phyloP scores from a whole-genome alignment of 257 asterid species.

The Ophiorrhiza pumila region DNA sequence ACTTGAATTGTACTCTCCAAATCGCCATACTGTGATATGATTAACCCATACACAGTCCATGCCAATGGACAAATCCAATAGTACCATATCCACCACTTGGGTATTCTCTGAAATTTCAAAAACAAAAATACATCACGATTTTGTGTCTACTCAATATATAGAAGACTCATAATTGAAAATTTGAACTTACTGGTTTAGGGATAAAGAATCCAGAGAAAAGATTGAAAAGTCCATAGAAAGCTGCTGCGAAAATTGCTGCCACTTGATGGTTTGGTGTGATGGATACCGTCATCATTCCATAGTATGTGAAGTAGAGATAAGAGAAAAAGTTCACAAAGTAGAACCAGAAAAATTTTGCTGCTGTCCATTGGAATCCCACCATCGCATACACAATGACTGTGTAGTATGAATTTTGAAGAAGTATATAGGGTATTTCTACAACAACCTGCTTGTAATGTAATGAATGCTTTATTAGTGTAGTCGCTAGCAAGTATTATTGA shows the following conservation, averaged over 20 bases:
- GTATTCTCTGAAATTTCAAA: constrained; percentile 59
- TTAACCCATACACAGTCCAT: constrained; percentile 88
- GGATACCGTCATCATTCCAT: constrained; percentile 82
- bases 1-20: constrained; percentile 37
- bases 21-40: constrained; percentile 82
- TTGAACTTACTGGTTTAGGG: constrained; percentile 67
- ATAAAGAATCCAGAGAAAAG: constrained; percentile 80
- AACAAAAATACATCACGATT: background rate
- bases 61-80: constrained; percentile 94
- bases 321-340: constrained; percentile 68
- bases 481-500: background rate
- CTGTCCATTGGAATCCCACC: constrained; percentile 79
- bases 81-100: constrained; percentile 96
- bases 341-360: constrained; percentile 77
- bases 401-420: constrained; percentile 59
- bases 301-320: constrained; percentile 81
- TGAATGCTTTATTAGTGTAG: background rate
- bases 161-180: too few species aligned
- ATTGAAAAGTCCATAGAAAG: constrained; percentile 72
- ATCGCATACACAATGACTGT: constrained; percentile 66
- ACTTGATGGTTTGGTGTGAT: constrained; percentile 84
- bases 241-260: constrained; percentile 69
- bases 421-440: constrained; percentile 59
- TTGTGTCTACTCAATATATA: too few species aligned
- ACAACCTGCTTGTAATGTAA: constrained; percentile 40